Base-by-base conservation (phyloP, 2,329 filamentous ascomycete species). In the Clonostachys rhizophaga region DNA sequence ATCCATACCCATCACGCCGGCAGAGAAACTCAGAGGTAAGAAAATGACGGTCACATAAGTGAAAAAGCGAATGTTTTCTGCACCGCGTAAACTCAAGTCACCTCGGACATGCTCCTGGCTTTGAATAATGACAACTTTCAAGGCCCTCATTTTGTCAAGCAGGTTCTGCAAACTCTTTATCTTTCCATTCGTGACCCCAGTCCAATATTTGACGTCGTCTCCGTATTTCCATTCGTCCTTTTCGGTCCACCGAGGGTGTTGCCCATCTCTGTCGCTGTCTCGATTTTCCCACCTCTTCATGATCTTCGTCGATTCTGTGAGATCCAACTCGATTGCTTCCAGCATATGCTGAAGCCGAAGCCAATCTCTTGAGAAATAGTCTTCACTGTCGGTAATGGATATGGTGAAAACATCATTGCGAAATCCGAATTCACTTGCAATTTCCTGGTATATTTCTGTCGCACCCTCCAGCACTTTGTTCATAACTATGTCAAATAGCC, bases 11-110 rank as follows among this genome's bases (percentile, higher is more conserved):
- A 62, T 64, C 5, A 65, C 49, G 33, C 57, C 58, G 3, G 58
- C 49, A 2, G 58, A 58, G 24, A 67, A 61, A 8, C 61, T 58
- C 0, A 62, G 49, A 0, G 63, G 63, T 4, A 66, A 49, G 49
- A 66, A 66, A 18, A 66, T 55, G 5, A 62, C 59, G 1, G 63
- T 67, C 5, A 63, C 58, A 43, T 64, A 64, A 1, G 64, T 66
- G 46, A 67, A 66, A 39, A 58, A 53, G 0, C 55, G 55, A 41
- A 65, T 57, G 42, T 65, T 59, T 40, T 63, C 55, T 1, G 57
- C 54, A 2, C 50, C 44, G 11, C 47, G 42, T 13, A 53, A 36
- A 10, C 48, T 42, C 5, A 52, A 43, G 14, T 54, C 51, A 11
- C 51, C 37, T 5, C 53, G 48, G 3, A 47, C 43, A 6, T 51